These are phyloP conservation scores for Microcos paniculata DNA, from an alignment of 345 rosid species.

Conservation along the genomic window DNA sequence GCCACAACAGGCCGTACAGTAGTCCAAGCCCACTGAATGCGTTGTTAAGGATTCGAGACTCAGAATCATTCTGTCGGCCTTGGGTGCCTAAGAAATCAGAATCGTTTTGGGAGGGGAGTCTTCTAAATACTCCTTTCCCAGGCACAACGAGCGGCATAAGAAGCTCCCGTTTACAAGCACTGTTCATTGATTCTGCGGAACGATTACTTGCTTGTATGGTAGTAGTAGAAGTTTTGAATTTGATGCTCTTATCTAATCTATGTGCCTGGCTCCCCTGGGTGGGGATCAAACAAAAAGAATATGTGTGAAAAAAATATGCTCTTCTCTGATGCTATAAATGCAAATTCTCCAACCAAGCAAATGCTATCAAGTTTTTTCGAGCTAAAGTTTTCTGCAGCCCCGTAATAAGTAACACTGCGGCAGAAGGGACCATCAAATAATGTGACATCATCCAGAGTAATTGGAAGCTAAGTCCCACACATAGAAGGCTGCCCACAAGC, in stretches of 20 bases:
- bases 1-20: not conserved
- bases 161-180: not conserved
- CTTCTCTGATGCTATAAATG: not conserved
- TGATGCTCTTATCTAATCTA: not conserved
- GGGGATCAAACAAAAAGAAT: not conserved
- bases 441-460: not conserved
- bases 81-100: not conserved
- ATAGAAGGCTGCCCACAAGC: not conserved
- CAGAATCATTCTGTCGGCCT: not conserved
- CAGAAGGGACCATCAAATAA: not conserved
- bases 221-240: not conserved
- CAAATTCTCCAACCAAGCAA: not conserved
- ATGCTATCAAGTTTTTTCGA: not conserved
- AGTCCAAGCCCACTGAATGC: not conserved
- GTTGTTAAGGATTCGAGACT: not conserved
- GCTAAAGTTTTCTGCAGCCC: not conserved
- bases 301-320: not conserved
- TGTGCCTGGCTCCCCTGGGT: not conserved
- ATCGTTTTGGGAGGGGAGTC: not conserved
- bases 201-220: not conserved
- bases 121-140: not conserved
- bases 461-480: not conserved
- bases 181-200: not conserved
- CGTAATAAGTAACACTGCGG: not conserved
- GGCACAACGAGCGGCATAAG: not conserved